Evolutionary conservation across 1,284 basidiomycete species (phyloP), one percentile per base, ranked within the genome.

Genomic region (Fomes fomentarius): DNA sequence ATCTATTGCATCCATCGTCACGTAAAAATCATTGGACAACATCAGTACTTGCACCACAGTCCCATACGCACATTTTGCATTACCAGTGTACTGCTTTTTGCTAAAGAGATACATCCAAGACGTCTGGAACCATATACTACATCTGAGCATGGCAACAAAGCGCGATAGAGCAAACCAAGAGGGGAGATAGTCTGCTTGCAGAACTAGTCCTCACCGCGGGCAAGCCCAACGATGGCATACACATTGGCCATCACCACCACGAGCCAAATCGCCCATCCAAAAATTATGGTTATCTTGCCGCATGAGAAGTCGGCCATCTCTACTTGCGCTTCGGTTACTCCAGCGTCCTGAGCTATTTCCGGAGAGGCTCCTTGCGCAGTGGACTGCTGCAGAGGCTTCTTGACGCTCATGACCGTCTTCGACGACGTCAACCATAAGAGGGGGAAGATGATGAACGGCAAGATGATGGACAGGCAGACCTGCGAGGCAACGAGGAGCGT

Each of bases 361-460:
- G 48, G 34, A 25, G 46, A 34, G n/a, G 48, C 8, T 26, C 39
- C 34, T 52, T 33, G 35, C 5, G 54, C 25, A n/a, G 51, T 22
- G 15, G 37, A 30, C 26, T 21, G 44, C 42, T 34, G 31, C 41
- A 48, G 17, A 10, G 60, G 71, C 19, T 72, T 70, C 44, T 68
- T 68, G 15, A 87, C 84, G 4, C 76, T 77, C 92, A 94, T 94
- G 57, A 93, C 76, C 11, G 76, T 69, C 56, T 82, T 82, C 4
- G 79, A 84, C 2, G 86, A 84, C 10, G 91, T 93, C 61, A 93
- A 78, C 64, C 79, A 92, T 31, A 96, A 75, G 46, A 95, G 79
- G 1, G 93, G 93, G 63, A 93, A 80, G 17, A 87, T 82, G 68
- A 95, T 83, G 69, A 95, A 96, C 0, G 96, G 96, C 15, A 98